Evolutionary conservation across 345 rosid species (phyloP).

Genomic region (Trapa bicornis): DNA sequence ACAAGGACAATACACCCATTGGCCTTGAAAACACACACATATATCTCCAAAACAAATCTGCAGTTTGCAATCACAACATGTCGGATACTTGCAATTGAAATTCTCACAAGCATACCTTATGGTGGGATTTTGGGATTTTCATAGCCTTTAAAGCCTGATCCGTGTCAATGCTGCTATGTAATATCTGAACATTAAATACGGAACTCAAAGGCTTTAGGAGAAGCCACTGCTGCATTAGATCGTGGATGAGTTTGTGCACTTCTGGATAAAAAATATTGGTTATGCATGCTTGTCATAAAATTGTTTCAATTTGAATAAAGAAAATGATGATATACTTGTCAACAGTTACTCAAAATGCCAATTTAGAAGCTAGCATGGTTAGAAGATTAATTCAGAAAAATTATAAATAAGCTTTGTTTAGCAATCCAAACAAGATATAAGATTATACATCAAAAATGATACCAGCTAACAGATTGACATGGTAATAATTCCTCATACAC

Average conservation of each 20-base stretch:
- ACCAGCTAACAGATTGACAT: background rate
- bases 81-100: background rate
- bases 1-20: no score
- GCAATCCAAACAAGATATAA: background rate
- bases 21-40: background rate
- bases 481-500: background rate
- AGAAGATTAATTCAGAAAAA: background rate
- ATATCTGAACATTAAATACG: conserved; percentile 64
- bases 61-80: background rate
- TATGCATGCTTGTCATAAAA: background rate
- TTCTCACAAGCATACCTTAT: conserved; percentile 41
- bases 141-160: conserved; percentile 77
- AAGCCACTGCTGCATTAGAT: conserved; percentile 75
- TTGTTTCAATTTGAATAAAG: background rate
- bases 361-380: background rate
- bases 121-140: conserved; percentile 77
- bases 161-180: conserved; percentile 77
- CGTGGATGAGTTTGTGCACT: conserved; percentile 61
- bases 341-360: background rate
- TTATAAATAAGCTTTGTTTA: background rate
- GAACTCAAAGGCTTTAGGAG: conserved; percentile 42
- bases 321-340: background rate
- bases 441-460: background rate
- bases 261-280: conserved; percentile 10
- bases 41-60: background rate